Base-by-base conservation (phyloP, 208 protist genomes). In the Leishmania guyanensis region DNA sequence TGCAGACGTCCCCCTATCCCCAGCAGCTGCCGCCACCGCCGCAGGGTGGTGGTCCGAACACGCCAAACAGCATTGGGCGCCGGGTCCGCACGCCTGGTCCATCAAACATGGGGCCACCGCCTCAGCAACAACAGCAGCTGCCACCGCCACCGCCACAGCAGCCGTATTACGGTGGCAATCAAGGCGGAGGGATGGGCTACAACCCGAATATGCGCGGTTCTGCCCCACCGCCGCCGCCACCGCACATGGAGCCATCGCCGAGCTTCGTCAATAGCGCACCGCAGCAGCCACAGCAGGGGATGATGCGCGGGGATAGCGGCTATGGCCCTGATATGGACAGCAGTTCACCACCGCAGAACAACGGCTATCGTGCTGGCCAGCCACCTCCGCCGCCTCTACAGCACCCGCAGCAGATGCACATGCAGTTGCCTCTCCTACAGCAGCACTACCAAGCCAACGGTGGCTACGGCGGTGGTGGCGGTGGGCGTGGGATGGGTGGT, bases 231-330 rank as follows among this genome's bases (percentile, higher is more conserved):
- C 81, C 82, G 65, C 82, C 86, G 75, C 86, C 75, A 51, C 54
- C 60, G 62, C 86, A 89, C 79, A 86, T 89, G 79, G 86, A 89
- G 79, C 78, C 85, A 77, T 85, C 85, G 46, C 62, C 90, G 50
- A 83, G 83, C 83, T 84, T 86, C 75, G 68, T 70, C 14, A 79
- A 79, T 53, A 72, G 60, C 66, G 64, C 68, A 43, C 60, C 43
- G 73, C 82, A 81, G 73, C 76, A 69, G 56, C 48, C 77, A 36
- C 74, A 50, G 54, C 81, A 77, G 39, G 73, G 76, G 53, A 82
- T 80, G 70, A 85, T 87, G 87, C 84, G 77, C 14, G 86, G 86
- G 71, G 86, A 87, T 75, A 75, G 60, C 71, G 82, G 56, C 62
- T 80, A 81, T 76, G 83, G 43, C 20, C 75, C 58, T 1, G 86